Percentiles rank a stretch among this genome's conserved stretches.
These are phyloP conservation scores for Rhodofomes roseus DNA, from an alignment of 1,284 basidiomycete genomes.

Conservation along the genomic window DNA sequence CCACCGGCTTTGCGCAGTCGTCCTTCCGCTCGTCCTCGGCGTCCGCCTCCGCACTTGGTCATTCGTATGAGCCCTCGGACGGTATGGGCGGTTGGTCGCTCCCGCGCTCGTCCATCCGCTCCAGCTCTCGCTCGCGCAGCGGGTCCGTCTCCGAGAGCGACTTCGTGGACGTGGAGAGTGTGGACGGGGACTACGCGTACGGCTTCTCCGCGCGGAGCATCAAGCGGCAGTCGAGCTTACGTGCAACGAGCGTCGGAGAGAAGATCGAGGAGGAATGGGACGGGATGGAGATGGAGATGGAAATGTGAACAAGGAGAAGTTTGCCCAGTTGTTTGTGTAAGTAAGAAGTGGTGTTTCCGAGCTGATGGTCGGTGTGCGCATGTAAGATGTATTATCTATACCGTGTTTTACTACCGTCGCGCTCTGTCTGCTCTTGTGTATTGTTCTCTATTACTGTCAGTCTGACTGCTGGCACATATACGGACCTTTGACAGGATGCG, in stretches of 20 bases:
- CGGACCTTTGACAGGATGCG: too few relatives aligned
- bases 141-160: constrained; percentile 35
- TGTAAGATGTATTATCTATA: neutral
- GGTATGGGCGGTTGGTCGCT: constrained; percentile 47
- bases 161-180: constrained; percentile 31
- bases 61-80: constrained; percentile 24
- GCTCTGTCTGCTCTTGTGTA: neutral
- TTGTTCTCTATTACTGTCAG: too few relatives aligned
- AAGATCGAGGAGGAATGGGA: constrained; percentile 38
- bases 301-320: constrained; percentile 22
- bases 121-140: constrained; percentile 34
- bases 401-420: neutral
- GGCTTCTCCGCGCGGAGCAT: constrained; percentile 27
- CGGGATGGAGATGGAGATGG: constrained; percentile 38
- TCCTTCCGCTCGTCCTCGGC: constrained; percentile 25
- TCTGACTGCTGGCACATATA: neutral
- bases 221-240: constrained; percentile 33
- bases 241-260: constrained; percentile 23
- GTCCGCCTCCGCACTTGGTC: constrained; percentile 18
- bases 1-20: constrained; percentile 25
- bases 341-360: neutral
- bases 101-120: constrained; percentile 48
- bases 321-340: neutral
- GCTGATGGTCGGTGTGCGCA: neutral
- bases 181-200: constrained; percentile 9